A percentile compares a stretch with the other conserved stretches of the same genome.
Evolutionary conservation across 2,329 filamentous ascomycete species (phyloP).

Genomic region (Nigrograna mackinnonii): DNA sequence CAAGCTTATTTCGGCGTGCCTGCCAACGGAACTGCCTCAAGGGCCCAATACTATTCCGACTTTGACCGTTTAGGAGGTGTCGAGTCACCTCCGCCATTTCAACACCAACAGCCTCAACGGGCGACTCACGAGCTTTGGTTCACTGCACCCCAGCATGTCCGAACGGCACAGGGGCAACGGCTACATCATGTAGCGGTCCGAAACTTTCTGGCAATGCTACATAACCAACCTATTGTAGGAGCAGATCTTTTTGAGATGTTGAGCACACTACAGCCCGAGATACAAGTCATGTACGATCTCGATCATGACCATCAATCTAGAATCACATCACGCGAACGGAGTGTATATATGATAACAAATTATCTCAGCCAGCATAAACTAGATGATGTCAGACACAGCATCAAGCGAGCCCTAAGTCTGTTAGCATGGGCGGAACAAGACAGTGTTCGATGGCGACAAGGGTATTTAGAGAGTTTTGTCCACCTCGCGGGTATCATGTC

Average conservation of each 20-base stretch:
- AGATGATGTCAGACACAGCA: slow-evolving; percentile 66
- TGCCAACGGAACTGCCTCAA: slow-evolving; percentile 13
- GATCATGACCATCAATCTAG: slow-evolving; percentile 35
- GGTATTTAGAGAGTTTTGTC: slow-evolving; percentile 69
- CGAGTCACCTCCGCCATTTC: slow-evolving; percentile 16
- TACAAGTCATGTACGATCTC: slow-evolving; percentile 58
- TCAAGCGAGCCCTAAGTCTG: slow-evolving; percentile 62
- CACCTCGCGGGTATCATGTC: slow-evolving; percentile 66
- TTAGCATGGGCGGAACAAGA: slow-evolving; percentile 69
- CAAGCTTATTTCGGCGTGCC: slow-evolving; percentile 23
- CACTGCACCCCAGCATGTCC: slow-evolving; percentile 57
- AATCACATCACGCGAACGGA: slow-evolving; percentile 45
- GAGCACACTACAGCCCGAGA: slow-evolving; percentile 63
- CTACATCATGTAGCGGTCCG: slow-evolving; percentile 68
- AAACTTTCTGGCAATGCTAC: slow-evolving; percentile 70
- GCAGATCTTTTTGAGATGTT: slow-evolving; percentile 66
- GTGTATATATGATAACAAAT: slow-evolving; percentile 62
- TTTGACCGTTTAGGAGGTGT: slow-evolving; percentile 4
- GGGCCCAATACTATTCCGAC: slow-evolving; percentile 17
- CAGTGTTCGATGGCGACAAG: slow-evolving; percentile 65
- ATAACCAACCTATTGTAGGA: slow-evolving; percentile 67
- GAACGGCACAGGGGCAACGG: slow-evolving; percentile 51
- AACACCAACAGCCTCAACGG: slow-evolving; percentile 9
- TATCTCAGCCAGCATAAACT: slow-evolving; percentile 64
- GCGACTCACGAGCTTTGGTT: slow-evolving; percentile 62